Evolutionary conservation across 352 stramenopile genomes (phyloP), one percentile per base, ranked within the genome.

Genomic region (Globisporangium emineosum): DNA sequence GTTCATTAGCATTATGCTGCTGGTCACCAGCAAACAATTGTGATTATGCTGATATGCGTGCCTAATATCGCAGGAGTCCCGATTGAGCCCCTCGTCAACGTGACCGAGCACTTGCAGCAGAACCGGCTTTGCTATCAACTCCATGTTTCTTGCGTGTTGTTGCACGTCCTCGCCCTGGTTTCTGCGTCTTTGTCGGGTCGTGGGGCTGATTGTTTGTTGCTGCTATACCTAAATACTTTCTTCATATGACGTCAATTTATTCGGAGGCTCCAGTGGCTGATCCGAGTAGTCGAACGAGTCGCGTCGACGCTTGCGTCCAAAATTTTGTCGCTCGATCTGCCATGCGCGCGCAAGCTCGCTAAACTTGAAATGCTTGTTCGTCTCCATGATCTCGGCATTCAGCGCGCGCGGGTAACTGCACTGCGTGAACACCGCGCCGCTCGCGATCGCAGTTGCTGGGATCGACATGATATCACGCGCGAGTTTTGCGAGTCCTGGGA

Each of bases 261-360:
- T 61, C 35, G 79, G 72, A 13, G 76, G 72, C 40, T 90, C 81
- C 57, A 90, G 65, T 19, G 78, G 69, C 7, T 74, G 65, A 57
- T 92, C 83, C 63, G 80, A 72, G 66, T 88, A 90, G 49, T 90
- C 81, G 69, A 92, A 92, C 67, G 83, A 89, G 66, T 90, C 81
- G 35, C 81, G 81, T 62, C 83, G 77, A 35, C 83, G 83, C 66
- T 92, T 92, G 42, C 81, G 76, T 1, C 76, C 83, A 58, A 92
- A 90, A 67, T 83, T 86, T 65, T 86, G 81, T 49, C 83, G 81
- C 71, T 90, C 81, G 43, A 89, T 87, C 71, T 92, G 83, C 83
- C 83, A 92, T 47, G 81, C 79, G 30, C 83, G 83, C 40, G 81
- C 74, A 35, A 92, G 77, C 53, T 90, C 77, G 57, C 76, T 80